phyloP scores from a whole-genome alignment of 495 filamentous ascomycete genomes.

The Hypomontagnella submonticulosa region DNA sequence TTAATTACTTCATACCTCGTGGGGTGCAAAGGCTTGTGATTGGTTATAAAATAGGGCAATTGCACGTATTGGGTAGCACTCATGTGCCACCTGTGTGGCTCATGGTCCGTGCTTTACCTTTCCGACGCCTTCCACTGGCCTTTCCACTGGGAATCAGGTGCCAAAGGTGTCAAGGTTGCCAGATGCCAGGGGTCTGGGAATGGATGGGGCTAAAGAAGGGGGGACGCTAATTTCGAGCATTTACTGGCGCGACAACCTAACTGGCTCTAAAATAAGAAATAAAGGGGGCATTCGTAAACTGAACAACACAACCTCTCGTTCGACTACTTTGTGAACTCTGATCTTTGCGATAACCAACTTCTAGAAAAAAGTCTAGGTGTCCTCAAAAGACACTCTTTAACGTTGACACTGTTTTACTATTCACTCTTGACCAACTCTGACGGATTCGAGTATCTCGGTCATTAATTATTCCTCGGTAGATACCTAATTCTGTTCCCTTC shows the following conservation, averaged over 20 bases:
- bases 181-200: constrained; percentile 30
- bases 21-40: constrained; percentile 24
- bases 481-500: constrained; percentile 17
- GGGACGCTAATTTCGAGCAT: constrained; percentile 36
- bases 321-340: constrained; percentile 16
- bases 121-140: not conserved
- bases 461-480: not conserved
- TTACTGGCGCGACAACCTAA: constrained; percentile 36
- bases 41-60: constrained; percentile 3
- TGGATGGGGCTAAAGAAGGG: constrained; percentile 8
- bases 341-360: constrained; percentile 21
- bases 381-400: constrained; percentile 14
- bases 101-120: constrained; percentile 8
- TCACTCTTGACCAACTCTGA: not conserved
- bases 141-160: constrained; percentile 6
- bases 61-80: not conserved
- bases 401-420: not conserved
- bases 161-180: constrained; percentile 21
- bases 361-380: constrained; percentile 16
- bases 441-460: not conserved
- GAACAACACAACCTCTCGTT: constrained; percentile 32
- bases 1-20: constrained; percentile 37
- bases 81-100: constrained; percentile 37
- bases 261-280: constrained; percentile 38
- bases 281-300: constrained; percentile 37